Evolutionary conservation across 2,329 filamentous ascomycete genomes (phyloP), one percentile per base, ranked within the genome.

Genomic region (Ceratocystis destructans): DNA sequence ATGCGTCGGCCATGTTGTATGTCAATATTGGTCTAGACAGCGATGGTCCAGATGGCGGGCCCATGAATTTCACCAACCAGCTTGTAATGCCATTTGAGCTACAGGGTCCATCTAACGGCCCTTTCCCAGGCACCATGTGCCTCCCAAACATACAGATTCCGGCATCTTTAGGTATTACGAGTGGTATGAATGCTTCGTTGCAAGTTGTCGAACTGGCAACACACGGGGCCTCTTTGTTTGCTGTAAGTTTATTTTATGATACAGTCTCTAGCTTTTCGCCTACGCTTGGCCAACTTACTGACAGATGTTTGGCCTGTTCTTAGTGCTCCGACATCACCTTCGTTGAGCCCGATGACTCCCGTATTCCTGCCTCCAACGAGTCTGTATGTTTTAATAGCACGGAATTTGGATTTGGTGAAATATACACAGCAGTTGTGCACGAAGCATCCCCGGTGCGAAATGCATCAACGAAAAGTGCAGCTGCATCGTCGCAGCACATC

Each of bases 281-380:
- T 2, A 5, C 12, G 53, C 50, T 22, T 61, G 28, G 10, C 46
- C 7, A 50, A 22, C 44, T 31, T 63, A 59, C 53, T 44, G 4
- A 28, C 7, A 8, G 12, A 22, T 46, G 10, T 8, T 15, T 41
- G 37, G 37, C 45, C 10, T 5, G 28, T 7, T 59, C 31, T 28
- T 57, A 93, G 89, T 95, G 90, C 73, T 89, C 90, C 69, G 90
- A 95, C 72, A 90, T 95, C 70, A 90, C 85, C n/a, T 90, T 95
- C 70, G 68, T 69, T 61, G 68, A 70, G 20, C 66, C 66, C n/a
- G 66, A 61, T 31, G 87, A 86, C 53, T 84, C 87, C 57, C 74
- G 75, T 41, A 83, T 91, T 17, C 78, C 78, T 2, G 57, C 65
- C 17, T 45, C 65, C 20, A 70, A 70, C 63, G 50, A 66, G 64